phyloP scores from a whole-genome alignment of 306 rosid species.

The Castanopsis chinensis region DNA sequence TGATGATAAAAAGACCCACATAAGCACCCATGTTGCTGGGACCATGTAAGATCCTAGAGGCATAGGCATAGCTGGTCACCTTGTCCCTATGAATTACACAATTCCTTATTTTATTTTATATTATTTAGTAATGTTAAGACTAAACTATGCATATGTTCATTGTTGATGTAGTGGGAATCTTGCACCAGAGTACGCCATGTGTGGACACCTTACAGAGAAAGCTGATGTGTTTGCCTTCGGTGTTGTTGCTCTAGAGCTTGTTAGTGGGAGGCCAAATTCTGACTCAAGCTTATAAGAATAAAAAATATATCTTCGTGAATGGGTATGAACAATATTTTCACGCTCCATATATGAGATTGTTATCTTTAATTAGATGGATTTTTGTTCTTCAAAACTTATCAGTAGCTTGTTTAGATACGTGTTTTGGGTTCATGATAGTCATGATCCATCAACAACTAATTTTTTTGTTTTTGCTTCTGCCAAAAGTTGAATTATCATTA shows the following conservation, averaged over 20 bases:
- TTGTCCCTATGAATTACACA: background rate
- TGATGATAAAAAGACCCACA: constrained; percentile 71
- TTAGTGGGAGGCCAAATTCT: constrained; percentile 73
- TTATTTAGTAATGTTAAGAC: background rate
- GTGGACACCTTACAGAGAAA: constrained; percentile 85
- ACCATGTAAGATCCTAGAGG: constrained; percentile 57
- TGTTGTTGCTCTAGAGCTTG: constrained; percentile 70
- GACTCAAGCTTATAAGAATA: constrained; percentile 56
- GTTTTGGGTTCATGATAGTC: background rate
- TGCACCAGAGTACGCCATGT: constrained; percentile 89
- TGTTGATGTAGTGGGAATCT: constrained; percentile 63
- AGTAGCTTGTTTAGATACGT: background rate
- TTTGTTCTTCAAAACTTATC: background rate
- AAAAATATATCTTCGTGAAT: constrained; percentile 67
- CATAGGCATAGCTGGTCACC: background rate
- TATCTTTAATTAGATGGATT: background rate
- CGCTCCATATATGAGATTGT: background rate
- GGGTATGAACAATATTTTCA: constrained; percentile 45
- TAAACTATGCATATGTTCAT: constrained; percentile 4
- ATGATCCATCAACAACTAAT: background rate
- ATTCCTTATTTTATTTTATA: background rate
- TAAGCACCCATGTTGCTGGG: constrained; percentile 79
- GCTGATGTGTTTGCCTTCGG: constrained; percentile 86
- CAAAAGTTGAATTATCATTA: background rate
- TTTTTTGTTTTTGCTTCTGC: no score